Base-by-base conservation (phyloP, 257 asterid genomes). In the Voacanga thouarsii region DNA sequence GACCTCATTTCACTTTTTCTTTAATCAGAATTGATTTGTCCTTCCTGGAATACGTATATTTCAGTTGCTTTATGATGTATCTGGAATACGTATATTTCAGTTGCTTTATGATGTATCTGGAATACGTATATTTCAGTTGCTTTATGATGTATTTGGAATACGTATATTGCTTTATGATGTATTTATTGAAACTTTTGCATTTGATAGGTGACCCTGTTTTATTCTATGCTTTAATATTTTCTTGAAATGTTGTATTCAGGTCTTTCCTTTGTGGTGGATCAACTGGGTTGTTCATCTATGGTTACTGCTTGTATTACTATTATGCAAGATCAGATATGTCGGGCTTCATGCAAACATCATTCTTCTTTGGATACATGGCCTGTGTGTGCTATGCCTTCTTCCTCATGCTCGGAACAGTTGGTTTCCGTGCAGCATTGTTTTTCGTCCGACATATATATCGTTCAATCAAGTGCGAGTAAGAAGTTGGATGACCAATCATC, bases 341-440 rank as follows among this genome's bases (percentile, higher is more conserved):
- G 5, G 89, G 89, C 18, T 85, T 85, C 65, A 80, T 85, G 78
- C 88, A 84, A 49, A 69, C 80, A 24, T 84, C 88, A 0, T 84
- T 84, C 56, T 84, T 84, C 85, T 92, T 92, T 6, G 97, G 97
- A 63, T 92, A 92, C 85, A 92, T 92, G 97, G 96, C 96, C 18
- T 87, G 89, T 49, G 79, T 92, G 6, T 92, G 97, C 90, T 92
- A 90, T 74, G 97, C 83, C 67, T 92, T 92, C 89, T 92, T 92
- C 83, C 96, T 92, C 66, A 88, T 92, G 97, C 97, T 91, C 26
- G 97, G 97, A 57, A 85, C 90, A 57, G 96, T 92, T 39, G 97
- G 97, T 5, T 92, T 92, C 84, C 96, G 97, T 66, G 97, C 97
- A 73, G 87, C 97, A 47, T 78, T 92, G 85, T 89, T 92, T 87